phyloP scores from a whole-genome alignment of 176 grass and related monocot species.

The Aegilops umbellulata region DNA sequence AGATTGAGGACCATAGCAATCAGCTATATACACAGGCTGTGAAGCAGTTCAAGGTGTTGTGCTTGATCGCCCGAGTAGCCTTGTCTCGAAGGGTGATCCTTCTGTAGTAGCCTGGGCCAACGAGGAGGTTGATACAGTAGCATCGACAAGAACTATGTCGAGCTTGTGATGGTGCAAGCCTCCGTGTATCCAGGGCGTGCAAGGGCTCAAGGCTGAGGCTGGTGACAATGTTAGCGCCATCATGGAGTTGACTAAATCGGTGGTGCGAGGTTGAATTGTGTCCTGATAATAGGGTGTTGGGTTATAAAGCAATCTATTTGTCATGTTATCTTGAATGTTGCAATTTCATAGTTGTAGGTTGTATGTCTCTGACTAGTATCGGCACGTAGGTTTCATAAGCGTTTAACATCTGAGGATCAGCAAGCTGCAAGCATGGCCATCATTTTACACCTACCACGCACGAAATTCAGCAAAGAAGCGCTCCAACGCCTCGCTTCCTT shows the following conservation, averaged over 20 bases:
- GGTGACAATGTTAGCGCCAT: slow-evolving; percentile 24
- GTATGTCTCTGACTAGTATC: too few relatives aligned
- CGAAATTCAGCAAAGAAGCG: too few relatives aligned
- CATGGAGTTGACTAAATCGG: slow-evolving; percentile 33
- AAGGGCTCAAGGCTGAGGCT: slow-evolving; percentile 15
- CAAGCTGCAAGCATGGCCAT: too few relatives aligned
- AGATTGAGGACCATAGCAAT: slow-evolving; percentile 23
- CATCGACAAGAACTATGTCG: slow-evolving; percentile 21
- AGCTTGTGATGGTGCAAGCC: slow-evolving; percentile 34
- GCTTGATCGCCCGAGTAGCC: not conserved
- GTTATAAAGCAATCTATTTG: not conserved
- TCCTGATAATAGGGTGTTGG: not conserved
- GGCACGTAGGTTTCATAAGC: too few relatives aligned
- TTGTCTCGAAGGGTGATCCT: not conserved
- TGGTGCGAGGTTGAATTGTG: not conserved
- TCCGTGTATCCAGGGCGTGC: slow-evolving; percentile 16
- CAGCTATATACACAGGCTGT: slow-evolving; percentile 17
- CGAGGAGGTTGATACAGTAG: slow-evolving; percentile 9
- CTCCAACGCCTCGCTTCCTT: too few relatives aligned
- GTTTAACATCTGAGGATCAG: too few relatives aligned
- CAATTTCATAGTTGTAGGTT: not conserved
- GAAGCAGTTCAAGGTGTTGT: slow-evolving; percentile 15
- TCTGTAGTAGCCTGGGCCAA: not conserved
- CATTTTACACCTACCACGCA: too few relatives aligned
- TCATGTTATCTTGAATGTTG: not conserved